Conservation (phyloP, 768 basidiomycete genomes). For the Butyriboletus loyo region DNA sequence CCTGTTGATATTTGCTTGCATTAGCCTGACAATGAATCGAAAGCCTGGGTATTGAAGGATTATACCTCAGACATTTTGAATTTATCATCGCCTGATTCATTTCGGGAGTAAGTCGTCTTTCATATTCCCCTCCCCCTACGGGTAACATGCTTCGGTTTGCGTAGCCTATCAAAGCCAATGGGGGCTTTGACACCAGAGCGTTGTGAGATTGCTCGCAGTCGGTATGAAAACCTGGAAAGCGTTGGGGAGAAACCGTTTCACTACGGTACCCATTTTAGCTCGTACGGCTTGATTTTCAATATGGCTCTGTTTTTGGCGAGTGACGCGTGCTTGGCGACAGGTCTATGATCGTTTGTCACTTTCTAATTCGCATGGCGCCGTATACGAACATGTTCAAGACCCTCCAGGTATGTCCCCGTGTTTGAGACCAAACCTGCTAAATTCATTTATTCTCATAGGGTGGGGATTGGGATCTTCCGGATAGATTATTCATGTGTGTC, state of each 20-base stretch:
- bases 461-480: conserved; percentile 92
- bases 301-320: not conserved
- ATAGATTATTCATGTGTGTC: conserved; percentile 73
- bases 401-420: conserved; percentile 46
- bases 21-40: not conserved
- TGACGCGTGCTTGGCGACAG: conserved; percentile 12
- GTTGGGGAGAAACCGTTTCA: conserved; percentile 88
- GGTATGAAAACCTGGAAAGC: conserved; percentile 72
- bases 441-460: conserved; percentile 48
- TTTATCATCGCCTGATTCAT: conserved; percentile 56
- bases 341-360: conserved; percentile 96
- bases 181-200: conserved; percentile 79
- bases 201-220: conserved; percentile 67
- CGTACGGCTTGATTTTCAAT: conserved; percentile 27
- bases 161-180: conserved; percentile 85
- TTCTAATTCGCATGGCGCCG: conserved; percentile 83
- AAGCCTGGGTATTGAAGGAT: conserved; percentile 88
- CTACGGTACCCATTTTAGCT: conserved; percentile 93
- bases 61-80: conserved; percentile 73
- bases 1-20: not conserved
- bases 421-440: not conserved
- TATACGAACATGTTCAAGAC: conserved; percentile 97
- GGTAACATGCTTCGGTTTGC: not conserved
- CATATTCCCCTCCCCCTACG: not conserved
- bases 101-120: conserved; percentile 60